Base-by-base conservation (phyloP, 108 stramenopile genomes). In the Skeletonema costatum region DNA sequence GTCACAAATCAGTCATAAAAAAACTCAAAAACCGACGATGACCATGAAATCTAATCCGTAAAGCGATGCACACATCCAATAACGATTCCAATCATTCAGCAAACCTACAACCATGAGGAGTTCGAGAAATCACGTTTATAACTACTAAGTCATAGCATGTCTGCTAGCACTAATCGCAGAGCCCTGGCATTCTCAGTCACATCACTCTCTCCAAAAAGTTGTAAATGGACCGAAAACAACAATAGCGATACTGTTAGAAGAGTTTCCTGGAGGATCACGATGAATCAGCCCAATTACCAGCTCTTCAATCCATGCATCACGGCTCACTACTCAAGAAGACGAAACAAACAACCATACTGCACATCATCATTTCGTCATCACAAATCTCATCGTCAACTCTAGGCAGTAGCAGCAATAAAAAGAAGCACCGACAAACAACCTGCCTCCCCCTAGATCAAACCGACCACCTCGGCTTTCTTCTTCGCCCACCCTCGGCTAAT, bases 401-500 rank as follows among this genome's bases (percentile, higher is more conserved):
- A 0, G 16, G 44, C 21, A 56, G 25, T 1, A 56, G 25, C 21
- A 41, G 36, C 21, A 41, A 9, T 36, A 36, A 36, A 36, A 36
- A 41, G 11, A 56, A 56, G n/a, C 77, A 68, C 16, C 78, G n/a
- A 81, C 73, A 81, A 81, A 70, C 30, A 68, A 68, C 10, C 73
- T 81, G n/a, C 36, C 64, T 86, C 13, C 91, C 91, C 5, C 59
- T 92, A 21, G 71, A 89, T 29, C 25, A 68, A 3, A 79, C 81
- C 53, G 95, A 97, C 41, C 17, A 86, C 4, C 9, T 81, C 14
- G 98, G 96, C 11, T 92, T 92, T 96, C 35, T 78, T 88, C 63
- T 72, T 92, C 35, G 91, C 92, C 17, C 84, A 86, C 5, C 48
- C 97, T 29, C 97, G 97, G 12, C 85, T 97, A 5, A 90, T 96